phyloP scores from a whole-genome alignment of 495 filamentous ascomycete species.

The Penicillium cinerascens region DNA sequence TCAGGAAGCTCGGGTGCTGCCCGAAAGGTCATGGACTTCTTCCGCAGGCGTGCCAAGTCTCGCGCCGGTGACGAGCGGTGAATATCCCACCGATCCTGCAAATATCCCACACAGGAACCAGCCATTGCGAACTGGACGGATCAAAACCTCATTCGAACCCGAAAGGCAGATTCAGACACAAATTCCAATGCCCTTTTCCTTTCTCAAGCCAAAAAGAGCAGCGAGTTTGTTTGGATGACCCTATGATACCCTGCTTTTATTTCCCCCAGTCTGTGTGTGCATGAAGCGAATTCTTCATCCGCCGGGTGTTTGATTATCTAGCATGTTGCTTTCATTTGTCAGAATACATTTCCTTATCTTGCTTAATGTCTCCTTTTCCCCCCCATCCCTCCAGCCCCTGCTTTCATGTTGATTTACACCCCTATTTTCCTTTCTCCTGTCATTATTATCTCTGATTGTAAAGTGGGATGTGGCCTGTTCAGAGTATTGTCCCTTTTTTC shows the following conservation, averaged over 20 bases:
- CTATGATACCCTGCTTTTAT: conserved; percentile 47
- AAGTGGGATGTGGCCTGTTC: conserved; percentile 29
- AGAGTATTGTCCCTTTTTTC: conserved; percentile 12
- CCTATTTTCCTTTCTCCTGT: conserved; percentile 29
- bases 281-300: conserved; percentile 34
- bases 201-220: conserved; percentile 29
- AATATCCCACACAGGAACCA: conserved; percentile 6
- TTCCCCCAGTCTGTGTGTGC: conserved; percentile 39
- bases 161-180: conserved; percentile 23
- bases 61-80: conserved; percentile 57
- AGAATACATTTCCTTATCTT: conserved; percentile 37
- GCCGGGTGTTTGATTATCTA: conserved; percentile 34
- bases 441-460: conserved; percentile 43
- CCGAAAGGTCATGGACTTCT: conserved; percentile 96
- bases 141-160: conserved; percentile 17
- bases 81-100: conserved; percentile 8
- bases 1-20: conserved; percentile 82
- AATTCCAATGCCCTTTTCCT: conserved; percentile 19
- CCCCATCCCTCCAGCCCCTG: conserved; percentile 10
- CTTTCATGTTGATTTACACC: conserved; percentile 18
- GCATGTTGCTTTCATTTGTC: conserved; percentile 35
- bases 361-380: conserved; percentile 29
- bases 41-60: conserved; percentile 79
- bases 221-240: conserved; percentile 43
- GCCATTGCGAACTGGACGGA: conserved; percentile 13